Percentiles rank a stretch among this genome's conserved stretches.
These are phyloP conservation scores for Gilbertella persicaria DNA, from an alignment of 371 early-diverging fungal genomes.

Conservation along the genomic window DNA sequence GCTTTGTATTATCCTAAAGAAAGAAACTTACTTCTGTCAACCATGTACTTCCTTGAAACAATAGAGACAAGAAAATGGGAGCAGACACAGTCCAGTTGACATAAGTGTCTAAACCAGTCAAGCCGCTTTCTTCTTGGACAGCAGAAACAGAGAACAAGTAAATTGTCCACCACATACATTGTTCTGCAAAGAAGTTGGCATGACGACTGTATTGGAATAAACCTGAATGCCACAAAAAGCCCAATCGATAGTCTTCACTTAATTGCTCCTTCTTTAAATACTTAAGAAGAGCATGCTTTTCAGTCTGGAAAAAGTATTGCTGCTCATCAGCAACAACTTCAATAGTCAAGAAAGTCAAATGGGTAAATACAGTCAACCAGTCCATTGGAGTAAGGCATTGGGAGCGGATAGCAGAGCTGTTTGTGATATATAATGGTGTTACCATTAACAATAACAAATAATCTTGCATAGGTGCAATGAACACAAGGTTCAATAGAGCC, in stretches of 20 bases:
- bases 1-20: no score
- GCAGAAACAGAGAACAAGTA: constrained; percentile 66
- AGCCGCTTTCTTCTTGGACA: constrained; percentile 13
- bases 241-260: constrained; percentile 52
- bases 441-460: constrained; percentile 64
- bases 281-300: constrained; percentile 54
- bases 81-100: constrained; percentile 67
- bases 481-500: constrained; percentile 72
- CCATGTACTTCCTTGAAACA: constrained; percentile 76
- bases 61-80: constrained; percentile 51
- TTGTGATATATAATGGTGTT: constrained; percentile 62
- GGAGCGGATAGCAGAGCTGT: constrained; percentile 11
- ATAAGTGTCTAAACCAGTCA: constrained; percentile 18
- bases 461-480: constrained; percentile 78
- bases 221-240: constrained; percentile 73
- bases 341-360: constrained; percentile 45
- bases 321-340: constrained; percentile 86
- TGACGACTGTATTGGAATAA: constrained; percentile 78
- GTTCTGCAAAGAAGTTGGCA: constrained; percentile 85
- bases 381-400: constrained; percentile 45
- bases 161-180: constrained; percentile 65
- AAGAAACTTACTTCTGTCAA: constrained; percentile 71
- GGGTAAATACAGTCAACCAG: constrained; percentile 41
- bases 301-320: constrained; percentile 77
- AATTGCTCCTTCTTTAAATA: constrained; percentile 27